Percentiles rank a stretch among this genome's conserved stretches.
phyloP scores from a whole-genome alignment of 75 land plant species.

The Pinus albicaulis region DNA sequence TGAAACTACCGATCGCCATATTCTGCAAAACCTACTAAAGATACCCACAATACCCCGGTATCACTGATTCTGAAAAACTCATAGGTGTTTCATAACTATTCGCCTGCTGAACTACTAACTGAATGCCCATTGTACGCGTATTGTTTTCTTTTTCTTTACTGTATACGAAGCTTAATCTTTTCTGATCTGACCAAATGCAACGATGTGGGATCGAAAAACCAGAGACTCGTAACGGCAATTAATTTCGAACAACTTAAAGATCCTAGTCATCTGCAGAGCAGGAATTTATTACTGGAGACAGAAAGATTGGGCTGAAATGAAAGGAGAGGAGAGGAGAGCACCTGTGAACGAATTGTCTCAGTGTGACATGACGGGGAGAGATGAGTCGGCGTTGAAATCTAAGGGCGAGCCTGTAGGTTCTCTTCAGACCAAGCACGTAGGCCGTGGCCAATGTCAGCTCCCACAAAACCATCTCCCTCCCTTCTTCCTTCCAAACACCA shows the following conservation, averaged over 20 bases:
- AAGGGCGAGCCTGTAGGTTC: conserved; percentile 76
- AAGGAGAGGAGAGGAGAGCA: conserved; percentile 7
- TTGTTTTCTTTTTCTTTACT: no score
- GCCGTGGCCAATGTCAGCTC: conserved; percentile 92
- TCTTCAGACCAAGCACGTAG: conserved; percentile 75
- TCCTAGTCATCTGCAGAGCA: not conserved
- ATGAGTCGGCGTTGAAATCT: conserved; percentile 73
- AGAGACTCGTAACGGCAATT: no score
- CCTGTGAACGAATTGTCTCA: conserved; percentile 68
- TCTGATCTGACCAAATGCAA: not conserved
- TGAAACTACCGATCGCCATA: no score
- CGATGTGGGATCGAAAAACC: not conserved
- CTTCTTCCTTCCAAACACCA: no score
- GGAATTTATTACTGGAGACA: not conserved
- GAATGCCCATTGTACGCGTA: no score
- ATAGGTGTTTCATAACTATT: no score
- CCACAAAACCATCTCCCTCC: conserved; percentile 83
- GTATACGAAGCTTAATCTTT: not conserved
- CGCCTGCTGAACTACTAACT: no score
- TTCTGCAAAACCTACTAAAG: no score
- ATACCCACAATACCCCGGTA: no score
- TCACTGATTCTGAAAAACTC: no score
- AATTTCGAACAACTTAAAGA: not conserved
- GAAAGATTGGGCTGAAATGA: not conserved
- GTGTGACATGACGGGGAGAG: conserved; percentile 45